phyloP scores from a whole-genome alignment of 805 yeast species.

The Dipodascus albidus region DNA sequence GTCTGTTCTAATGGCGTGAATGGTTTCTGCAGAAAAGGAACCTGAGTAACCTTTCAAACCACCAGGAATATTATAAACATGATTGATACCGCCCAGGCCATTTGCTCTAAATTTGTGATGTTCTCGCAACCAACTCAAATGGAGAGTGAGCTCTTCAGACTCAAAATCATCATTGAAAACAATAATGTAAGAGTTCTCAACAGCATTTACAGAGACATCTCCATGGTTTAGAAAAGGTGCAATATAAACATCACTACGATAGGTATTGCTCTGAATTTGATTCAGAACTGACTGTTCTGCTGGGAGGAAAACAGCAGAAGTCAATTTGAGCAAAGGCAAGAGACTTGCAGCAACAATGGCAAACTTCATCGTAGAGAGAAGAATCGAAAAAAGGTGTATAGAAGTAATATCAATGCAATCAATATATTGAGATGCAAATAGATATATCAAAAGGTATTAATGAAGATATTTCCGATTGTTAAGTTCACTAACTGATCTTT shows the following conservation, averaged over 20 bases:
- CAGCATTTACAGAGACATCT: conserved; percentile 22
- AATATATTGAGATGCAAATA: too few relatives aligned
- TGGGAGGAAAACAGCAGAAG: not conserved
- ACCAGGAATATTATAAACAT: conserved; percentile 38
- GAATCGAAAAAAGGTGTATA: not conserved
- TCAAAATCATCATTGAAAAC: conserved; percentile 62
- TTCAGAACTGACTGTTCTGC: not conserved
- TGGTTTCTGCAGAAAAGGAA: conserved; percentile 59
- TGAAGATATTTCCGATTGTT: too few relatives aligned
- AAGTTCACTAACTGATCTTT: too few relatives aligned
- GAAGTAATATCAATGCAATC: not conserved
- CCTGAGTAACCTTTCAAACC: conserved; percentile 68
- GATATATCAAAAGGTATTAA: too few relatives aligned
- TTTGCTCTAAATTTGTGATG: conserved; percentile 23
- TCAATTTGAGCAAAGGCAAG: conserved; percentile 10
- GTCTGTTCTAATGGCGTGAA: conserved; percentile 58
- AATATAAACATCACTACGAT: conserved; percentile 12
- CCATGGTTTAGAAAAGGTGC: conserved; percentile 40
- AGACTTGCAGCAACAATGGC: not conserved
- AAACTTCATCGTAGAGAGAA: not conserved
- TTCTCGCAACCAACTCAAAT: conserved; percentile 52
- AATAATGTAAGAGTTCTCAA: conserved; percentile 48
- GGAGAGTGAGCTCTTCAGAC: conserved; percentile 46
- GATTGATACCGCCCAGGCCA: conserved; percentile 18
- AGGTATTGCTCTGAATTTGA: not conserved